Percentiles rank a stretch among this genome's conserved stretches.
Conservation (phyloP, 257 asterid genomes). For the Ligustrum vulgare region DNA sequence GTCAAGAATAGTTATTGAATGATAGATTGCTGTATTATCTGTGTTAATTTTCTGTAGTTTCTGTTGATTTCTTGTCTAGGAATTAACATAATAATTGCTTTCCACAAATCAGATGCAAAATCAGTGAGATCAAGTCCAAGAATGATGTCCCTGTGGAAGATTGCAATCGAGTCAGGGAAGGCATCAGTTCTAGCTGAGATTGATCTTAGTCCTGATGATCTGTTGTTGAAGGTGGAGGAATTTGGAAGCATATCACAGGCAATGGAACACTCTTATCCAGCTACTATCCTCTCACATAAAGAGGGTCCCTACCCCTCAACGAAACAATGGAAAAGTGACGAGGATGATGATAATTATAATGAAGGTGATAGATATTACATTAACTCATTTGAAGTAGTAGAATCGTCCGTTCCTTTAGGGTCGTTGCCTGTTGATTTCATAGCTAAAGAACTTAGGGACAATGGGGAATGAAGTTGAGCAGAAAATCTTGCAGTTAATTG, state of each 20-base stretch:
- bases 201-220: constrained; percentile 69
- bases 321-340: constrained; percentile 1
- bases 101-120: constrained; percentile 28
- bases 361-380: constrained; percentile 35
- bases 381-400: constrained; percentile 44
- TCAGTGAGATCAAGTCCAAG: constrained; percentile 55
- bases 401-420: constrained; percentile 58
- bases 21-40: background rate
- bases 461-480: constrained; percentile 29
- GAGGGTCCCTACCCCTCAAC: constrained; percentile 17
- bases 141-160: constrained; percentile 74
- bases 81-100: constrained; percentile 7
- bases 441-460: constrained; percentile 42
- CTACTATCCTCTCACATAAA: constrained; percentile 38
- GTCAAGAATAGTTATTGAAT: background rate
- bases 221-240: constrained; percentile 72
- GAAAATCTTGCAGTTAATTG: background rate
- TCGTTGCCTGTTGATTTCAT: constrained; percentile 74
- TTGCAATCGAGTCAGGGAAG: constrained; percentile 69
- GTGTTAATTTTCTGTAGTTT: background rate
- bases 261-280: constrained; percentile 73
- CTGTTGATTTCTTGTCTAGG: constrained; percentile 14
- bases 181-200: constrained; percentile 63
- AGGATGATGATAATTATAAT: constrained; percentile 21
- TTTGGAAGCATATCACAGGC: constrained; percentile 66